These are phyloP conservation scores for Pogostemon cablin DNA, from an alignment of 257 asterid species.

Conservation along the genomic window DNA sequence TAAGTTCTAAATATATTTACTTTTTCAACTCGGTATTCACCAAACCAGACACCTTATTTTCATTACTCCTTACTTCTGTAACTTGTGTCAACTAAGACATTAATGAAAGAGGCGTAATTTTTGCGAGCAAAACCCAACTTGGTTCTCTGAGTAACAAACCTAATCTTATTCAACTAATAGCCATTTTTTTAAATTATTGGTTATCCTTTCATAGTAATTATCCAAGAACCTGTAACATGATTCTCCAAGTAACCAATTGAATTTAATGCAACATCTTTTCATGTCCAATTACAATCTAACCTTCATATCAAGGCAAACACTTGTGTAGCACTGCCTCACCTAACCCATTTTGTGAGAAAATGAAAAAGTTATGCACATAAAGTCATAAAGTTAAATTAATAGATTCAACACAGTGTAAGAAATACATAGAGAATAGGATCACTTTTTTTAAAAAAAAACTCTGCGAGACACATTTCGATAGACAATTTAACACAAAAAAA, in stretches of 20 bases:
- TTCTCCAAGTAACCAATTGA: neutral
- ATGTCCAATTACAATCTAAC: neutral
- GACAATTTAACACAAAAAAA: neutral
- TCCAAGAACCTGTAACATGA: neutral
- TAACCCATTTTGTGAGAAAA: no score
- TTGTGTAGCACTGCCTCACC: no score
- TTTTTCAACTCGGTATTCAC: constrained; percentile 1
- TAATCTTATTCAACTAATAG: neutral
- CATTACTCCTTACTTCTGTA: neutral
- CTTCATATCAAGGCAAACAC: neutral
- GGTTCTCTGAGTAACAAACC: neutral
- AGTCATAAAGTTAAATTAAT: no score
- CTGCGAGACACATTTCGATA: no score
- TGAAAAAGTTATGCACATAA: no score
- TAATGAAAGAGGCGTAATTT: neutral
- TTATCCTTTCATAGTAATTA: neutral
- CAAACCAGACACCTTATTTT: neutral
- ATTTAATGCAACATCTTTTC: no score
- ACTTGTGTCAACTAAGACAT: neutral
- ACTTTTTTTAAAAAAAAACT: no score
- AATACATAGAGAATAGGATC: no score
- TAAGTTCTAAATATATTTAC: neutral
- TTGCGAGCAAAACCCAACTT: neutral
- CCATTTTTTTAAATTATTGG: neutral
- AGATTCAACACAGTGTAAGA: no score